These are phyloP conservation scores for Crassisporium funariophilum DNA, from an alignment of 768 basidiomycete genomes.

Conservation along the genomic window DNA sequence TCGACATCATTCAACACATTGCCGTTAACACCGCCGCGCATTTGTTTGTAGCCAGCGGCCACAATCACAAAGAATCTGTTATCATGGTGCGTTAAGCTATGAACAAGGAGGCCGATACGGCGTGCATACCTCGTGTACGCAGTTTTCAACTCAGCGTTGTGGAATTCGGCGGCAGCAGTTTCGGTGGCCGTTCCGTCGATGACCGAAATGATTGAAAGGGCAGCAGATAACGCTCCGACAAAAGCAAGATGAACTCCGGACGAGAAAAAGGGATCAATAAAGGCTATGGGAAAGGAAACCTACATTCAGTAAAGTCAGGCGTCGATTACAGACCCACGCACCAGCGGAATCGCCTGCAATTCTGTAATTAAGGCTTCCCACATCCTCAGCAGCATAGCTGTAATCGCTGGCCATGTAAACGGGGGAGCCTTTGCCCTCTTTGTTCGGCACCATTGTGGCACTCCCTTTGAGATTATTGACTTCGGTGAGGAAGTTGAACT, in stretches of 20 bases:
- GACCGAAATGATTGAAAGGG: constrained; percentile 33
- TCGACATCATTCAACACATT: constrained; percentile 45
- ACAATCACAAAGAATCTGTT: constrained; percentile 49
- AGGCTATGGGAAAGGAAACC: constrained; percentile 34
- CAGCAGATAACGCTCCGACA: constrained; percentile 40
- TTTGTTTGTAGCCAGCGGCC: constrained; percentile 51
- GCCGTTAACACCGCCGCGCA: constrained; percentile 40
- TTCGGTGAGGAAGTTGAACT: constrained; percentile 28
- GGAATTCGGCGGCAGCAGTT: constrained; percentile 29
- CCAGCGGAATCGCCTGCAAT: constrained; percentile 37
- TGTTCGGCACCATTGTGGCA: constrained; percentile 26
- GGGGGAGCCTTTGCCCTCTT: constrained; percentile 16
- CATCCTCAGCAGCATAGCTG: constrained; percentile 33
- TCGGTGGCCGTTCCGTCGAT: constrained; percentile 34
- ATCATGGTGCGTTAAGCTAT: not conserved
- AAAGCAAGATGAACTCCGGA: constrained; percentile 47
- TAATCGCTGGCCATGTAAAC: constrained; percentile 36
- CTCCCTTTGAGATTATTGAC: constrained; percentile 26
- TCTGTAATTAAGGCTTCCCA: constrained; percentile 35
- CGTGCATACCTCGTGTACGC: constrained; percentile 34
- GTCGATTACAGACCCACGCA: constrained; percentile 7
- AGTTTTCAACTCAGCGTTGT: constrained; percentile 33
- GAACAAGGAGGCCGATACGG: not conserved
- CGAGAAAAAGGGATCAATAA: constrained; percentile 68
- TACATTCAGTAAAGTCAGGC: not conserved